Evolutionary conservation across 164 flowering plant genomes (phyloP), one percentile per base, ranked within the genome.

Genomic region (Warburgia ugandensis): DNA sequence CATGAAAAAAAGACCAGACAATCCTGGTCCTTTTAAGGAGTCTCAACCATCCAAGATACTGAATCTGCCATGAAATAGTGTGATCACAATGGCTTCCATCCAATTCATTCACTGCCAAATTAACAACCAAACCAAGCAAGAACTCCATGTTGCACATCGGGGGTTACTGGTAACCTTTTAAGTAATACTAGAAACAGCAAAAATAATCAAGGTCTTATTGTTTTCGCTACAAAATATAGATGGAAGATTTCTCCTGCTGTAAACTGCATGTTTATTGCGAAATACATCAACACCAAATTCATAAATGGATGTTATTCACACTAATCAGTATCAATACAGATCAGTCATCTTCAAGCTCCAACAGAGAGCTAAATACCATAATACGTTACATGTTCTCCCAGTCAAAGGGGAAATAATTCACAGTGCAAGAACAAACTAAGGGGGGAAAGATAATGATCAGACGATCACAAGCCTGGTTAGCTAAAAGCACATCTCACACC

Each of bases 221-320:
- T 38, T 14, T 38, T 17, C 5, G 11, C n/a, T 38, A 11, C 16
- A 17, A 8, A 8, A 10, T 38, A 8, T 38, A 8, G 16, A 11
- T 31, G 7, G 11, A 5, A 38, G 17, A 38, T 5, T 38, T 10
- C n/a, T n/a, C 17, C 17, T 38, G 11, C 41, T 14, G 3, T n/a
- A 20, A 40, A 25, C 22, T 10, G 2, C 47, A 23, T 22, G 25
- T 44, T 44, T 29, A 22, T 9, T 7, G 6, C 27, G 25, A 44
- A 13, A 3, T 11, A 16, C n/a, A 46, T 46, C 19, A 6, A 46
- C n/a, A 46, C 16, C n/a, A n/a, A n/a, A n/a, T n/a, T n/a, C 27
- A n/a, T 13, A 46, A 27, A 46, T n/a, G n/a, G n/a, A 46, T 46
- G 49, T 29, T 46, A 46, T 46, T 46, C 49, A 28, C 49, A 46